Conservation (phyloP, 2,329 filamentous ascomycete species). For the Trichoderma koningiopsis region DNA sequence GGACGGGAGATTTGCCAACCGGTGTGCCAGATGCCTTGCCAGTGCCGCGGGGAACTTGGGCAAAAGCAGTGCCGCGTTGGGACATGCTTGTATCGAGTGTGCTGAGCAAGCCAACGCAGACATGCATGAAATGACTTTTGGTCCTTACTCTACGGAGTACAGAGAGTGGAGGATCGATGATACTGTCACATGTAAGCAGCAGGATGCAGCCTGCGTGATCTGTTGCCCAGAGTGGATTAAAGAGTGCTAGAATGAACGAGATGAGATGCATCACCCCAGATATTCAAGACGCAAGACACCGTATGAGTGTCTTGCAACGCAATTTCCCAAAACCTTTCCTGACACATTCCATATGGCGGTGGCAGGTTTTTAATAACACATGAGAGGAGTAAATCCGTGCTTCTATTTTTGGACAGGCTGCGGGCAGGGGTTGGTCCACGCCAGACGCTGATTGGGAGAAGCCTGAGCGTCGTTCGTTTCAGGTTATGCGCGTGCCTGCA, state of each 20-base stretch:
- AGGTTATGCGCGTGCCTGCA: conserved; percentile 29
- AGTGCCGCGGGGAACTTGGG: neutral
- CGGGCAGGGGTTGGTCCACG: neutral
- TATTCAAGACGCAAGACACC: neutral
- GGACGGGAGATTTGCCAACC: neutral
- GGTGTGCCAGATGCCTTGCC: neutral
- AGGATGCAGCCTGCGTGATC: conserved; percentile 7
- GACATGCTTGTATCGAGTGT: neutral
- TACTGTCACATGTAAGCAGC: neutral
- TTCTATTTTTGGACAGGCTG: conserved; percentile 31
- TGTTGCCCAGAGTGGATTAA: neutral
- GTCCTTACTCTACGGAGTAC: neutral
- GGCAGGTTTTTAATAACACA: conserved; percentile 4
- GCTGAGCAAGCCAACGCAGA: neutral
- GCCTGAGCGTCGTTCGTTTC: conserved; percentile 29
- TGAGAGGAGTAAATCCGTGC: neutral
- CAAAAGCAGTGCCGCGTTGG: neutral
- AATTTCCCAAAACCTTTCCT: conserved; percentile 6
- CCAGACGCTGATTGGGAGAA: conserved; percentile 27
- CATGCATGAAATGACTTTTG: neutral
- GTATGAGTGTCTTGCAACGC: neutral
- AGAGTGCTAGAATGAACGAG: neutral
- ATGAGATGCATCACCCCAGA: neutral
- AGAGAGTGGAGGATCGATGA: neutral
- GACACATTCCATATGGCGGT: neutral